A percentile compares a stretch with the other conserved stretches of the same genome.
These are phyloP conservation scores for Carex littledalei DNA, from an alignment of 176 grass and related monocot species.

Conservation along the genomic window DNA sequence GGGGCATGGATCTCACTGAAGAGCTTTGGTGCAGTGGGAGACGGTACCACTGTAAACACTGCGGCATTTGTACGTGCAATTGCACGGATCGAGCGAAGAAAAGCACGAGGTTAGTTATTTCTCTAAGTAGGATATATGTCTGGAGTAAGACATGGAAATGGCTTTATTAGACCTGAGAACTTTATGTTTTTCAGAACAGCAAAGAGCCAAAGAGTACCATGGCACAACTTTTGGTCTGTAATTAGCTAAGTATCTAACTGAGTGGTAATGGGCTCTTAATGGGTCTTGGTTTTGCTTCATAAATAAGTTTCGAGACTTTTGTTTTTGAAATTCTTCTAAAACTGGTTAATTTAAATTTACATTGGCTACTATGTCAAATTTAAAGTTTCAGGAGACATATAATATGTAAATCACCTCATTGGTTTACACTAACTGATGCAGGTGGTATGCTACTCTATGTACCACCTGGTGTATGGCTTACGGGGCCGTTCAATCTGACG, in stretches of 20 bases:
- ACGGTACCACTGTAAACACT: conserved; percentile 53
- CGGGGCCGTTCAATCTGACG: conserved; percentile 78
- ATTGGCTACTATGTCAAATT: not conserved
- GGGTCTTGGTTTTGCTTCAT: not conserved
- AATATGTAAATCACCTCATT: not conserved
- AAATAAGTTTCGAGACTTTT: not conserved
- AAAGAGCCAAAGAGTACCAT: not conserved
- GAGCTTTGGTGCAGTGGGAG: conserved; percentile 60
- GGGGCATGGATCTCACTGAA: conserved; percentile 56
- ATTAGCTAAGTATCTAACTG: not conserved
- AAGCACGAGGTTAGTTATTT: conserved; percentile 16
- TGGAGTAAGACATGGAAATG: not conserved
- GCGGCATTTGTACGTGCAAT: conserved; percentile 47
- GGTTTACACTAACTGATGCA: not conserved
- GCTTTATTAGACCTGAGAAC: not conserved
- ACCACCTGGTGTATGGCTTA: conserved; percentile 70
- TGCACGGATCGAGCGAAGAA: conserved; percentile 30
- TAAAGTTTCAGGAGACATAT: not conserved
- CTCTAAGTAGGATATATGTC: not conserved
- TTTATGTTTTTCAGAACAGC: not conserved
- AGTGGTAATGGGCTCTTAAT: not conserved
- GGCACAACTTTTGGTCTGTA: not conserved
- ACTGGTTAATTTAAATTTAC: not conserved
- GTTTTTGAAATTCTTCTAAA: not conserved
- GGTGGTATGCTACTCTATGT: conserved; percentile 65